A percentile compares a stretch with the other conserved stretches of the same genome.
These are phyloP conservation scores for Ophiostoma angusticollis DNA, from an alignment of 2,329 filamentous ascomycete genomes.

Conservation along the genomic window DNA sequence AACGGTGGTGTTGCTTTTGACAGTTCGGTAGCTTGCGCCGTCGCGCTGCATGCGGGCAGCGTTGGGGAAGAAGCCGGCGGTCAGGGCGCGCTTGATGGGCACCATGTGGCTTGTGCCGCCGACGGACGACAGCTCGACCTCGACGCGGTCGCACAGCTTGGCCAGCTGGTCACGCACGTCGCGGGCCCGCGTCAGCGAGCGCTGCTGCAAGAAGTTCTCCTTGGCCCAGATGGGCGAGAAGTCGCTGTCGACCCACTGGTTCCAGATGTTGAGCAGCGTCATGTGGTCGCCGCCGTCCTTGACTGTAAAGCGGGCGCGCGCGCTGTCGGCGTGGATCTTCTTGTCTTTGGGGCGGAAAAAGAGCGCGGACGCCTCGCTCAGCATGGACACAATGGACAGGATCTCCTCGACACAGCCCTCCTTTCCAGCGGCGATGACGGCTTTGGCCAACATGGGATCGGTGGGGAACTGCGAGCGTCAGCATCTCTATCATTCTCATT, in stretches of 20 bases:
- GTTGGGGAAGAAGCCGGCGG: slow-evolving; percentile 89
- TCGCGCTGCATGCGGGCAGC: slow-evolving; percentile 71
- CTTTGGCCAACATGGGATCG: slow-evolving; percentile 82
- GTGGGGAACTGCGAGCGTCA: slow-evolving; percentile 12
- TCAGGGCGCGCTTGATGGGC: slow-evolving; percentile 78
- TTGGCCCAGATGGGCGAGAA: slow-evolving; percentile 78
- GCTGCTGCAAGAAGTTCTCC: slow-evolving; percentile 89
- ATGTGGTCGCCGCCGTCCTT: slow-evolving; percentile 86
- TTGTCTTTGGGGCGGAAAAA: slow-evolving; percentile 97
- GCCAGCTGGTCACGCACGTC: slow-evolving; percentile 87
- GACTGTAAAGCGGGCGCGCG: slow-evolving; percentile 75
- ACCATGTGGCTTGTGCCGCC: slow-evolving; percentile 59
- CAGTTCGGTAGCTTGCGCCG: slow-evolving; percentile 78
- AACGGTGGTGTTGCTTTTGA: slow-evolving; percentile 81
- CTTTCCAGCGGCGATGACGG: slow-evolving; percentile 76
- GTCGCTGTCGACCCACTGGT: slow-evolving; percentile 87
- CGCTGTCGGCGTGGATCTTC: slow-evolving; percentile 88
- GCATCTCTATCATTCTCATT: too few relatives aligned
- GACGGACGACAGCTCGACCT: slow-evolving; percentile 58
- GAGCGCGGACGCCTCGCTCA: slow-evolving; percentile 73
- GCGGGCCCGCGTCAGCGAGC: slow-evolving; percentile 73
- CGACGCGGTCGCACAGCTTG: slow-evolving; percentile 86
- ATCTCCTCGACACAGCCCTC: slow-evolving; percentile 92
- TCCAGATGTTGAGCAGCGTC: slow-evolving; percentile 84
- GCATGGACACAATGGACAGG: slow-evolving; percentile 85